phyloP scores from a whole-genome alignment of 129 eudicot species.

The Glebionis coronaria region DNA sequence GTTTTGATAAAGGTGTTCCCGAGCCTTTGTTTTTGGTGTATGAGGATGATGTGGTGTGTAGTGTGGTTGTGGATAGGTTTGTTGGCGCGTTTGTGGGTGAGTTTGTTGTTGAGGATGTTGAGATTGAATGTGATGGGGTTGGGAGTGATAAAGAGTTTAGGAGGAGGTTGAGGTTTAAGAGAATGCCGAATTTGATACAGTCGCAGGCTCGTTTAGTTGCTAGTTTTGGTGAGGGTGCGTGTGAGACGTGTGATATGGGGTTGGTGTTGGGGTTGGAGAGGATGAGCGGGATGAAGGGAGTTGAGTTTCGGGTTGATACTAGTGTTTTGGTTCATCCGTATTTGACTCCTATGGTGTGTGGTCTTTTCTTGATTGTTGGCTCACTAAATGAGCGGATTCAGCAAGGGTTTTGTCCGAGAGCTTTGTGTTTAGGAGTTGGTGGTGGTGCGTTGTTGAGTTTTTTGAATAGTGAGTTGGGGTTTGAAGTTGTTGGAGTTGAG shows the following conservation, averaged over 20 bases:
- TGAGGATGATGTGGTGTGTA: conserved; percentile 56
- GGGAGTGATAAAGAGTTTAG: conserved; percentile 41
- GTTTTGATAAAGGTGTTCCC: conserved; percentile 35
- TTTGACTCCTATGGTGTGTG: conserved; percentile 80
- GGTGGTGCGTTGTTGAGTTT: conserved; percentile 85
- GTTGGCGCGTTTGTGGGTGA: conserved; percentile 69
- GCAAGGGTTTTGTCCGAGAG: conserved; percentile 45
- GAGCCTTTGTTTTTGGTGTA: conserved; percentile 46
- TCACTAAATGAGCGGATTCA: conserved; percentile 33
- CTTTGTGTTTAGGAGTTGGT: conserved; percentile 89
- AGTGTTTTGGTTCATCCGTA: conserved; percentile 71
- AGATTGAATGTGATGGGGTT: conserved; percentile 39
- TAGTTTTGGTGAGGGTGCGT: background rate
- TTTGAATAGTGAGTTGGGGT: conserved; percentile 41
- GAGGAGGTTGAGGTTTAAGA: conserved; percentile 83
- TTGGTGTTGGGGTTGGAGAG: conserved; percentile 18
- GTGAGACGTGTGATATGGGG: background rate
- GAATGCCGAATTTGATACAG: conserved; percentile 87
- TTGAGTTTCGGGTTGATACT: conserved; percentile 45
- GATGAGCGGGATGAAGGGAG: conserved; percentile 26
- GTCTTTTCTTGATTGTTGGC: conserved; percentile 47
- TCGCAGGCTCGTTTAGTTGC: conserved; percentile 50
- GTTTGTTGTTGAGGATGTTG: conserved; percentile 77
- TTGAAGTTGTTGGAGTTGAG: conserved; percentile 84
- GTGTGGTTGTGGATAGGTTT: conserved; percentile 43